Conservation (phyloP, 139 green algal genomes). For the Chlorella sp. region DNA sequence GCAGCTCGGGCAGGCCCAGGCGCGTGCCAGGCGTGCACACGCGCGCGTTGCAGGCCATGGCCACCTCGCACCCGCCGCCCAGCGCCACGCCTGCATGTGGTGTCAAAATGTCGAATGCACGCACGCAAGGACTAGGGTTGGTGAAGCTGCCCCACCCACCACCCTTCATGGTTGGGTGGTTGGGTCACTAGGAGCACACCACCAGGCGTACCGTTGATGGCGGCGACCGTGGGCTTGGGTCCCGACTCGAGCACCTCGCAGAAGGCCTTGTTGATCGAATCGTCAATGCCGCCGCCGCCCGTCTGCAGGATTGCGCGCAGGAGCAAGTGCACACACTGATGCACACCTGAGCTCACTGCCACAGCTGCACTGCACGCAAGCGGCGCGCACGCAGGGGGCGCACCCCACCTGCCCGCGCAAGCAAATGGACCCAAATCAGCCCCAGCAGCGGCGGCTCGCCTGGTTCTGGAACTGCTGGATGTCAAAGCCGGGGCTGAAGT, state of each 20-base stretch:
- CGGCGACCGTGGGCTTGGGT: constrained; percentile 72
- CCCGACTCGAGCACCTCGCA: constrained; percentile 68
- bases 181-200: too few species aligned
- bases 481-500: constrained; percentile 95
- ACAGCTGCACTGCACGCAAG: too few species aligned
- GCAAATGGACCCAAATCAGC: neutral
- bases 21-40: constrained; percentile 48
- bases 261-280: constrained; percentile 59
- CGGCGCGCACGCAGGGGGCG: too few species aligned
- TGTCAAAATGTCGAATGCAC: too few species aligned
- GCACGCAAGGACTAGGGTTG: too few species aligned
- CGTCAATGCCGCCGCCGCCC: constrained; percentile 27
- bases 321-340: too few species aligned
- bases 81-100: too few species aligned
- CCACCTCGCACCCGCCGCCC: constrained; percentile 58
- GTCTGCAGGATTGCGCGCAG: too few species aligned
- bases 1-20: constrained; percentile 93
- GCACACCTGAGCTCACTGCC: too few species aligned
- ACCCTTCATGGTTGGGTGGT: too few species aligned
- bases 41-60: constrained; percentile 85
- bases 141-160: too few species aligned
- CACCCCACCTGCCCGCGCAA: neutral
- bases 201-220: constrained; percentile 51
- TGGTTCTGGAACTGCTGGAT: constrained; percentile 62
- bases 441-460: neutral